Base-by-base conservation (phyloP, 257 asterid species). In the Gentiana straminea region DNA sequence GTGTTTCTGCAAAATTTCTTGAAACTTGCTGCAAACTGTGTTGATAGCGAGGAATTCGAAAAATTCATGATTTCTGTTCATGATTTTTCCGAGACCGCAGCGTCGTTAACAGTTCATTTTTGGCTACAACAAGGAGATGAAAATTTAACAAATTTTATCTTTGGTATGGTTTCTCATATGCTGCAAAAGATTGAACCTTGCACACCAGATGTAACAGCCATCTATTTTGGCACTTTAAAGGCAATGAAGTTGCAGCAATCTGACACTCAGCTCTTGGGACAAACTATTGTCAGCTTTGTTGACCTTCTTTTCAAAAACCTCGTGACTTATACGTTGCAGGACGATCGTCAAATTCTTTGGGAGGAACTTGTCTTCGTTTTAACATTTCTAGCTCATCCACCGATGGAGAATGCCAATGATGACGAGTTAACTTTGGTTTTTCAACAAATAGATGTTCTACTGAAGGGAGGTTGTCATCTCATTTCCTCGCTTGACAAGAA, bases 321-420 rank as follows among this genome's bases (percentile, higher is more conserved):
- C 1, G 33, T 24, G 46, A 41, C 6, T 41, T 10, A 41, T 58
- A 15, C 24, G 24, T 47, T 33, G 44, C 33, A 33, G 57, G 61
- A 52, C 47, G 4, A 3, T 9, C 7, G 38, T 57, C 9, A 35
- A 48, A 7, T 51, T 33, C 53, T 68, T n/a, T 34, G n/a, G 8
- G 39, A 61, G 9, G 54, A 53, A 39, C 12, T 68, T 51, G 36
- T 56, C 8, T 50, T 57, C 35, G 35, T 62, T 38, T 32, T 51
- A 13, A 8, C 56, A 3, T 50, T 57, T 51, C 13, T 46, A n/a
- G 35, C 36, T 58, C 51, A 46, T 45, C 59, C 58, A 15, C 52
- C 53, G 24, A 38, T 50, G 32, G 39, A 47, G 4, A n/a, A 34
- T 43, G 9, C 13, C 13, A n/a, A 34, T 11, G 37, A 53, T n/a